A percentile compares a stretch with the other conserved stretches of the same genome.
These are phyloP conservation scores for Eucalyptus melliodora DNA, from an alignment of 345 rosid species.

Conservation along the genomic window DNA sequence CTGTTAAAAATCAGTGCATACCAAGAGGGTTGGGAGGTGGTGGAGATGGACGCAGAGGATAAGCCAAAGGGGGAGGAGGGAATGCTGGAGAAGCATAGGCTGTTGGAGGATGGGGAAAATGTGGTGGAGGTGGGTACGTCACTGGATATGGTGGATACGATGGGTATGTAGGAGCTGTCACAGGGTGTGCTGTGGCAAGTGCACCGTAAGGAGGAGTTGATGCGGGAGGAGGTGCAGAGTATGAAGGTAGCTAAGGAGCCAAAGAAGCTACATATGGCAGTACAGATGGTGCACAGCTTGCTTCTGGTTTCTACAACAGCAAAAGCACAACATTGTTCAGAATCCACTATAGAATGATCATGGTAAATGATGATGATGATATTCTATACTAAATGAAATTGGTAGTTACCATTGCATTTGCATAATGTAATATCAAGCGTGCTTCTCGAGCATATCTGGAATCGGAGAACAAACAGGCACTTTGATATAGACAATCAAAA, in stretches of 20 bases:
- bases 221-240: no score
- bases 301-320: neutral
- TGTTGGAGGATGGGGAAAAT: neutral
- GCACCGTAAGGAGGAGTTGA: neutral
- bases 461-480: neutral
- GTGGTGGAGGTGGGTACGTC: neutral
- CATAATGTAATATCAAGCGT: no score
- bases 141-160: no score
- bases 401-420: slow-evolving; percentile 31
- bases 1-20: neutral
- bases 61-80: slow-evolving; percentile 1
- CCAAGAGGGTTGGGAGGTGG: slow-evolving; percentile 38
- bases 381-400: neutral
- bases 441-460: slow-evolving; percentile 28
- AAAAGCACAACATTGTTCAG: no score
- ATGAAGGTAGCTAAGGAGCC: no score
- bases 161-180: no score
- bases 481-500: neutral
- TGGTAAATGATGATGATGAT: no score
- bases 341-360: no score
- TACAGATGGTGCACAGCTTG: no score
- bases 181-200: neutral
- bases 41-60: slow-evolving; percentile 21
- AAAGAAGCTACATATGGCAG: no score
- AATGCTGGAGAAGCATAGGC: slow-evolving; percentile 11